Evolutionary conservation across 192 early-diverging fungal species (phyloP), one percentile per base, ranked within the genome.

Genomic region (Entomortierella beljakovae): DNA sequence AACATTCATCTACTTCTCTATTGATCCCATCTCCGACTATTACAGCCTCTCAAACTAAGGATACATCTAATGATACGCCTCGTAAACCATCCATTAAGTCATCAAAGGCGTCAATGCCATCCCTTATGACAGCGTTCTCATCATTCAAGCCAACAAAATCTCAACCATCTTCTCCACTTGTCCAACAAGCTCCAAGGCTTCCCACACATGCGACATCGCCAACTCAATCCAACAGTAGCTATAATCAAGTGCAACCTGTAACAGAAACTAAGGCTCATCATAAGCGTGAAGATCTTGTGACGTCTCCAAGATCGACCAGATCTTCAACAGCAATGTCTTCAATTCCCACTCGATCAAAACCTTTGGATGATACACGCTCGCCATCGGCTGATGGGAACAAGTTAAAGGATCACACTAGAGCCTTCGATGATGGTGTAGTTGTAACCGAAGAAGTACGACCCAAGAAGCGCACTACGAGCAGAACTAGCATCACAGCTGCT

Each of bases 91-190:
- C 75, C 6, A 79, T 79, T 61, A 79, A 79, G 42, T 23, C 75
- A 4, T 79, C 75, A n/a, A 79, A 79, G 50, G 66, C 75, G 26
- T 54, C 75, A 1, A 79, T 79, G 75, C 75, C 75, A 15, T 79
- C 75, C 28, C 49, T 79, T 13, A 79, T 79, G 67, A 79, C 75
- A 4, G 75, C 75, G 0, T 79, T 79, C 34, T 79, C 75, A 18
- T 51, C 66, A 13, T 70, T 79, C 55, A 79, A 79, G 29, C 62
- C 75, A 10, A 70, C 75, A 0, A 79, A 50, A 33, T 79, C 75
- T 9, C 56, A 54, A 26, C 75, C 75, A 2, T 70, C 66, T 25
- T 79, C 75, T 0, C 75, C 75, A n/a, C 16, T 57, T 18, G 55
- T 59, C 18, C 61, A 70, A 26, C 57, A 34, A 1, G 43, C 67